Evolutionary conservation across 257 asterid genomes (phyloP).

Genomic region (Misopates orontium): DNA sequence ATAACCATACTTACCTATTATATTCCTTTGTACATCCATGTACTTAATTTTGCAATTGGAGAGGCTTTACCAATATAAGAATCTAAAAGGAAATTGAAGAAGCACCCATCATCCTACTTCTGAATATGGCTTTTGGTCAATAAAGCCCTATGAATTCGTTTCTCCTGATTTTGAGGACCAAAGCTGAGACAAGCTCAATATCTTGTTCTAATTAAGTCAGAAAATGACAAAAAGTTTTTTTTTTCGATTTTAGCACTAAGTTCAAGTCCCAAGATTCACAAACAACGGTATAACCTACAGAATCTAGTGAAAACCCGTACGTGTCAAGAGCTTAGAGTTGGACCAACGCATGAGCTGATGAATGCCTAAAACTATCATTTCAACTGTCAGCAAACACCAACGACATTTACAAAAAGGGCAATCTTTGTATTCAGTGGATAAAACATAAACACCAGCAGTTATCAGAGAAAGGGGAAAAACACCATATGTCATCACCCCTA

Average conservation of each 20-base stretch:
- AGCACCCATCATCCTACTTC: too few species aligned
- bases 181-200: background rate
- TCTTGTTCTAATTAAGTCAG: conserved; percentile 7
- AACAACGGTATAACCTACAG: conserved; percentile 24
- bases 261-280: conserved; percentile 39
- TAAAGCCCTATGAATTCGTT: background rate
- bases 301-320: conserved; percentile 31
- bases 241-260: conserved; percentile 7
- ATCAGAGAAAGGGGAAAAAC: background rate
- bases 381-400: conserved; percentile 27
- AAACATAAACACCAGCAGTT: background rate
- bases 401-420: conserved; percentile 23
- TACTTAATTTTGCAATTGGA: too few species aligned
- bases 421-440: conserved; percentile 31
- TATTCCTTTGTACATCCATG: too few species aligned
- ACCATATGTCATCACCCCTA: too few species aligned
- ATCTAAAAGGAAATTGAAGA: too few species aligned
- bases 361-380: conserved; percentile 7
- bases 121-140: background rate
- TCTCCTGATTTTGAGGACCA: background rate
- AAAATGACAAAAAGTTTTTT: conserved; percentile 16
- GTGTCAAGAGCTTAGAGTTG: conserved; percentile 30
- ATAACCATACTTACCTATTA: too few species aligned
- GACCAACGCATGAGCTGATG: background rate
- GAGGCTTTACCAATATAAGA: too few species aligned